phyloP scores from a whole-genome alignment of 2,329 filamentous ascomycete species.

The Botrytis fabae region DNA sequence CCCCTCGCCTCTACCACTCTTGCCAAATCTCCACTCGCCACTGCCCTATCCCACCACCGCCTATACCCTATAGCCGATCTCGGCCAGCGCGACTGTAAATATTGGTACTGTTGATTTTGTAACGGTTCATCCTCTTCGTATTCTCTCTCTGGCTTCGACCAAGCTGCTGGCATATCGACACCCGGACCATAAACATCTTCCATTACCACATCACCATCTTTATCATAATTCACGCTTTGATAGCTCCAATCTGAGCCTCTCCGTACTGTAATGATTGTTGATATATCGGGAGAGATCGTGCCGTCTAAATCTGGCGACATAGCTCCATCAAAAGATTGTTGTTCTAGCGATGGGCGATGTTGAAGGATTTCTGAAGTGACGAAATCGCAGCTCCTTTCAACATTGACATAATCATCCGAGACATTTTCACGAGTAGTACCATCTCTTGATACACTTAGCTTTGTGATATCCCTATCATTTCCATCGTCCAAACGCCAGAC shows the following conservation, averaged over 20 bases:
- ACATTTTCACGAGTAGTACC: slow-evolving; percentile 36
- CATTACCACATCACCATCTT: slow-evolving; percentile 35
- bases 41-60: slow-evolving; percentile 2
- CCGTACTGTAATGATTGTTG: slow-evolving; percentile 1
- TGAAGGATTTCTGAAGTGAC: slow-evolving; percentile 11
- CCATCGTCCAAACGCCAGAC: slow-evolving; percentile 49
- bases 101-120: slow-evolving; percentile 17
- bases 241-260: slow-evolving; percentile 10
- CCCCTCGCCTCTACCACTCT: slow-evolving; percentile 40
- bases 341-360: neutral
- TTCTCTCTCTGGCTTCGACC: slow-evolving; percentile 21
- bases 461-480: slow-evolving; percentile 19
- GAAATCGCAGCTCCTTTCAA: slow-evolving; percentile 22
- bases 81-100: slow-evolving; percentile 22
- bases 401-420: slow-evolving; percentile 26
- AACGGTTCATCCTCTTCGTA: neutral
- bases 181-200: slow-evolving; percentile 28
- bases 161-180: neutral
- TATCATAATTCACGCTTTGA: slow-evolving; percentile 26
- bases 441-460: slow-evolving; percentile 35
- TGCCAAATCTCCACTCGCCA: slow-evolving; percentile 34
- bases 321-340: slow-evolving; percentile 34
- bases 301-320: slow-evolving; percentile 30
- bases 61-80: neutral
- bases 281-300: neutral